phyloP scores from a whole-genome alignment of 305 asterid genomes.

The Fraxinus platypoda region DNA sequence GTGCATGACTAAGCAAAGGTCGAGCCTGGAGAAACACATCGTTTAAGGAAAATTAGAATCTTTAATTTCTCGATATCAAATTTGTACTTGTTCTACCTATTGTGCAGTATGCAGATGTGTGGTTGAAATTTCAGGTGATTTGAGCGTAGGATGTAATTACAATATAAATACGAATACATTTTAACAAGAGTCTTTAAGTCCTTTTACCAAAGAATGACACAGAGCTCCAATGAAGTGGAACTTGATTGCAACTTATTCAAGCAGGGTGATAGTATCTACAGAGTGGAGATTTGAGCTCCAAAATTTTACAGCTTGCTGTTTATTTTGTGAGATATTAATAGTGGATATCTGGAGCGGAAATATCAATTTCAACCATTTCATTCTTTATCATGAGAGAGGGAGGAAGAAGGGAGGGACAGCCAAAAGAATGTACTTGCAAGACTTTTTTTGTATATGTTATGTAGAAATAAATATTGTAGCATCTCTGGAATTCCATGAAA shows the following conservation, averaged over 20 bases:
- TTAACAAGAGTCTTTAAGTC: not conserved
- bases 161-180: not conserved
- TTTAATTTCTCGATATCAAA: not conserved
- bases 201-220: not conserved
- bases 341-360: not conserved
- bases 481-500: not conserved
- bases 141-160: not conserved
- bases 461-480: not conserved
- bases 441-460: not conserved
- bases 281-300: not conserved
- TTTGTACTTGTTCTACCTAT: not conserved
- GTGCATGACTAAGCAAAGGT: slow-evolving; percentile 64
- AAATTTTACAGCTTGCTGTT: not conserved
- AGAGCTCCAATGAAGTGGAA: not conserved
- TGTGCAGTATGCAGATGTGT: not conserved
- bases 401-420: not conserved
- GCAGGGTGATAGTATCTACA: not conserved
- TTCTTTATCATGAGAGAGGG: not conserved
- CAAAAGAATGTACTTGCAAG: not conserved
- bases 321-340: not conserved
- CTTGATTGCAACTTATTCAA: not conserved
- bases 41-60: slow-evolving; percentile 2
- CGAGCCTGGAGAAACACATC: slow-evolving; percentile 61
- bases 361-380: not conserved
- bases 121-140: not conserved